phyloP scores from a whole-genome alignment of 2,329 filamentous ascomycete species.

The Passalora sequoiae region DNA sequence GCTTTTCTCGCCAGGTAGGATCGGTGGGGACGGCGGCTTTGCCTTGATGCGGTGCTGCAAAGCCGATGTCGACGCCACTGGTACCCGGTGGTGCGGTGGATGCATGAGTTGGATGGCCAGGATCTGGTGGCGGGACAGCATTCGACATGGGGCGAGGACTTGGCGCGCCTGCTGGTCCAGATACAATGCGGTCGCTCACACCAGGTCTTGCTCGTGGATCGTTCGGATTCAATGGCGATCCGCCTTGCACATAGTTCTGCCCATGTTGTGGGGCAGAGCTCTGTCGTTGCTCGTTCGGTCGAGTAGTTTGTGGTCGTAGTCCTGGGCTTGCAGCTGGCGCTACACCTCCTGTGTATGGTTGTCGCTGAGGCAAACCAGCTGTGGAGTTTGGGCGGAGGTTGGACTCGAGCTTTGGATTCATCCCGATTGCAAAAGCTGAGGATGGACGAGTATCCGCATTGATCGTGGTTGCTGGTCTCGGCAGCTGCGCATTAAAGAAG shows the following conservation, averaged over 20 bases:
- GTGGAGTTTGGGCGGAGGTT: conserved; percentile 33
- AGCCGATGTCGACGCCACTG: conserved; percentile 38
- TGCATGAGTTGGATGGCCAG: conserved; percentile 19
- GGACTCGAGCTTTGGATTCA: conserved; percentile 41
- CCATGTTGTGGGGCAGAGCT: conserved; percentile 9
- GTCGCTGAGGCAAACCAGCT: conserved; percentile 9
- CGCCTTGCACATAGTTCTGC: conserved; percentile 5
- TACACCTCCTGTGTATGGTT: conserved; percentile 16
- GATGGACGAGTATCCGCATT: conserved; percentile 49
- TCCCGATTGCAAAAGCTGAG: conserved; percentile 40
- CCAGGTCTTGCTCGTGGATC: conserved; percentile 21
- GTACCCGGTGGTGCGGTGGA: conserved; percentile 17
- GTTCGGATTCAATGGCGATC: conserved; percentile 15
- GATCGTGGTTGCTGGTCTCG: conserved; percentile 35
- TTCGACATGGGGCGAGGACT: conserved; percentile 6
- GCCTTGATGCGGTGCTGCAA: conserved; percentile 41
- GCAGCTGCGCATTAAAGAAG: conserved; percentile 33
- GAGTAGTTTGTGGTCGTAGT: conserved; percentile 15
- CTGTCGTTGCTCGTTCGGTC: conserved; percentile 20
- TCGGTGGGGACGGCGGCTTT: conserved; percentile 23
- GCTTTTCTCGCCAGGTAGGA: conserved; percentile 14
- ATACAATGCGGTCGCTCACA: conserved; percentile 29
- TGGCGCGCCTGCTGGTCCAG: conserved; percentile 28
- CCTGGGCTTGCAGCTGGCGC: conserved; percentile 7
- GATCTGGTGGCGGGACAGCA: conserved; percentile 10